Evolutionary conservation across 2,329 filamentous ascomycete genomes (phyloP), one percentile per base, ranked within the genome.

Genomic region (Chalara sp.): DNA sequence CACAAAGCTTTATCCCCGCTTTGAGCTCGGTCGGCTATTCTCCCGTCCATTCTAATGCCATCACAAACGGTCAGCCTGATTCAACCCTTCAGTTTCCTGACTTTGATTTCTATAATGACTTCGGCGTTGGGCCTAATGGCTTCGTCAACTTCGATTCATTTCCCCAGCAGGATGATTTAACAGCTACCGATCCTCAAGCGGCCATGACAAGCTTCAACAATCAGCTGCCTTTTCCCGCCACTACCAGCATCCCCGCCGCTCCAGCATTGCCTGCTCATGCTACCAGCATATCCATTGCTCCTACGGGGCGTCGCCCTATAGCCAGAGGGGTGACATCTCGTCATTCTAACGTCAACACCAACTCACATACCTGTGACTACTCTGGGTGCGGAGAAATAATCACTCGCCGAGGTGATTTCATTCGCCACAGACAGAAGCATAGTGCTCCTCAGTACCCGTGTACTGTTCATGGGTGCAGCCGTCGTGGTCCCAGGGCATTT

Each of bases 61-160:
- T 46, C 45, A 31, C 21, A 51, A 51, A 51, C 44, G 49, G 49
- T 47, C 49, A 47, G 21, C 44, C 43, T 43, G 49, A 51, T 41
- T 32, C 44, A 47, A 46, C 44, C 35, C 5, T 43, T 35, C 49
- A 47, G 49, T 6, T 43, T 47, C 44, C 35, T 41, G 49, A 31
- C 48, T 40, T 50, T 21, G 48, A 32, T 46, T 30, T 40, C 49
- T 42, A 47, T 44, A 41, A 51, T 51, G 44, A 47, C 49, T 44
- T 47, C 39, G 21, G 35, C 31, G 44, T 41, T 31, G 21, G 45
- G 41, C 33, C n/a, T 46, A 50, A 50, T 46, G 32, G 2, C 48
- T 50, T 45, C 42, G 48, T 1, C 41, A 50, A 44, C 32, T 32
- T 28, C 42, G 39, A 31, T 37, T 30, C 42, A 32, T 40, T 45